phyloP scores from a whole-genome alignment of 2,329 filamentous ascomycete species.

The Mycocentrospora acerina region DNA sequence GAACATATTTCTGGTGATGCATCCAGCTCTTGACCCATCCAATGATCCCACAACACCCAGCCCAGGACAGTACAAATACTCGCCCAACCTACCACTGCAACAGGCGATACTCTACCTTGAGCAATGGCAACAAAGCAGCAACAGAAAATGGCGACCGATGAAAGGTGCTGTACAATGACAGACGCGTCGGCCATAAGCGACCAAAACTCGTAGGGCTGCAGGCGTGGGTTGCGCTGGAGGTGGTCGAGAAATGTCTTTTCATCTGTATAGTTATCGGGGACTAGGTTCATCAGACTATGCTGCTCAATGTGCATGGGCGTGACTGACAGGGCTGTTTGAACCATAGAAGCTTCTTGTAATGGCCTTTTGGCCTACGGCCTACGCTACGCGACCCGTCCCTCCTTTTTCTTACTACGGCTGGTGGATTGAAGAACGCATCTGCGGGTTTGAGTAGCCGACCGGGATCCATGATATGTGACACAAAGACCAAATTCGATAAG shows the following conservation, averaged over 20 bases:
- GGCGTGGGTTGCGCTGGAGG: conserved; percentile 87
- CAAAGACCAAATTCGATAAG: not conserved
- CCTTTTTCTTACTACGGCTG: conserved; percentile 41
- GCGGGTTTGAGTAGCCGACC: conserved; percentile 14
- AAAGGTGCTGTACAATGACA: conserved; percentile 95
- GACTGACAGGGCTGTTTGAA: conserved; percentile 87
- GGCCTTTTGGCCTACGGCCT: conserved; percentile 68
- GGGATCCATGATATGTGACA: conserved; percentile 10
- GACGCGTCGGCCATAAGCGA: conserved; percentile 91
- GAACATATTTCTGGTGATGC: conserved; percentile 45
- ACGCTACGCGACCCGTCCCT: conserved; percentile 61
- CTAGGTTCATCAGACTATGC: conserved; percentile 46
- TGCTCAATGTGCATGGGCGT: not conserved
- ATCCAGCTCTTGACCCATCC: conserved; percentile 74
- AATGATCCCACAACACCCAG: conserved; percentile 90
- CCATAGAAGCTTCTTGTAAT: conserved; percentile 97
- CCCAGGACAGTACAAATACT: conserved; percentile 80
- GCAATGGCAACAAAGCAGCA: conserved; percentile 92
- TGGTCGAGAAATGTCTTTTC: conserved; percentile 95
- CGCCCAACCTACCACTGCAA: conserved; percentile 84
- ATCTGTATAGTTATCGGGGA: conserved; percentile 99
- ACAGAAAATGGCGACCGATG: conserved; percentile 90
- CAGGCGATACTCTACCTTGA: conserved; percentile 81
- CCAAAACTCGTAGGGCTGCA: conserved; percentile 98
- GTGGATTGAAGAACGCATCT: conserved; percentile 10